Percentiles rank a stretch among this genome's conserved stretches.
Evolutionary conservation across 1,284 basidiomycete species (phyloP).

Genomic region (Wallemia mellicola): DNA sequence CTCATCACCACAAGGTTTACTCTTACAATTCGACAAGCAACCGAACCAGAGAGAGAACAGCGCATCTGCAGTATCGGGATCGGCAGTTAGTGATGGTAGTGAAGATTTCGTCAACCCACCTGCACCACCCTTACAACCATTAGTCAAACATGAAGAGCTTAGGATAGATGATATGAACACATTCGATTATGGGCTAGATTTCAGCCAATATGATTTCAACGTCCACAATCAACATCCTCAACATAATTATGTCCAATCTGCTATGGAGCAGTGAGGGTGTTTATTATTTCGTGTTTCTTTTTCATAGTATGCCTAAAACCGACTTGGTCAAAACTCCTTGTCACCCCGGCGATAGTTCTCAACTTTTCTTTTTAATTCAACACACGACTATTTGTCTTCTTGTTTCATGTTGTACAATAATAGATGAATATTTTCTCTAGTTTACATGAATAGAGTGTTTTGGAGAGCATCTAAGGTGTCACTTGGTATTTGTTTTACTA

Average conservation of each 20-base stretch:
- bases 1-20: not conserved
- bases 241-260: not conserved
- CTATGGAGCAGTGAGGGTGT: not conserved
- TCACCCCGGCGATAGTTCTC: no score
- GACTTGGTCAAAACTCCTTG: no score
- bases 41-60: not conserved
- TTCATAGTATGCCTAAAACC: no score
- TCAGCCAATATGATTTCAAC: not conserved
- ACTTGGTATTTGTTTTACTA: not conserved
- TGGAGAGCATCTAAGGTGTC: not conserved
- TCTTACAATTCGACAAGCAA: not conserved
- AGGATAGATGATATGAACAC: not conserved
- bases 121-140: not conserved
- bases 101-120: not conserved
- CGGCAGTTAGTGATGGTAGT: not conserved
- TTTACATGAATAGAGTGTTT: not conserved
- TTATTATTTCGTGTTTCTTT: not conserved
- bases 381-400: no score
- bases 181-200: not conserved
- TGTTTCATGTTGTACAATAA: not conserved
- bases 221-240: not conserved
- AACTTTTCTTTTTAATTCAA: no score
- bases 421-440: not conserved
- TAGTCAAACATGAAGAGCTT: not conserved
- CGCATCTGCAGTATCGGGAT: not conserved